phyloP scores from a whole-genome alignment of 140 eudicot genomes.

The Ambrosia hybrid region DNA sequence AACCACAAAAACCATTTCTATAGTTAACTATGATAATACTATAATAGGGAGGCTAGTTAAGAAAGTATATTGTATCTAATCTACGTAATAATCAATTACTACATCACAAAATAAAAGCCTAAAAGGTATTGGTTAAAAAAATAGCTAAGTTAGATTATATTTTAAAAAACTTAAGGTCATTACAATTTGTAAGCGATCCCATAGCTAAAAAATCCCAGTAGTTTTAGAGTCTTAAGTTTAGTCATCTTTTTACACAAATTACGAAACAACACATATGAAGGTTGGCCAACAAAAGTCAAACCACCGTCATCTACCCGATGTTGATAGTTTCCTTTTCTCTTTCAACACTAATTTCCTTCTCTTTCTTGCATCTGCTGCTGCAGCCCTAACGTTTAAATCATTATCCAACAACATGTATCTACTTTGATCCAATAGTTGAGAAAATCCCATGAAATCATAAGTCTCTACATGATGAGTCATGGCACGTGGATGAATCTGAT shows the following conservation, averaged over 20 bases:
- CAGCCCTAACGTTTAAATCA: slow-evolving; percentile 28
- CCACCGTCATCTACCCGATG: slow-evolving; percentile 25
- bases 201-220: neutral
- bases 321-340: slow-evolving; percentile 32
- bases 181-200: too few species aligned
- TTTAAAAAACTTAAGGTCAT: too few species aligned
- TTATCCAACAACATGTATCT: slow-evolving; percentile 22
- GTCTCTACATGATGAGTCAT: slow-evolving; percentile 37
- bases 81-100: too few species aligned
- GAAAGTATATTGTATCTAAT: too few species aligned
- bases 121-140: too few species aligned
- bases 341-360: slow-evolving; percentile 44
- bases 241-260: slow-evolving; percentile 11
- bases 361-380: slow-evolving; percentile 62
- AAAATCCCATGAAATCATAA: slow-evolving; percentile 27
- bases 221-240: neutral
- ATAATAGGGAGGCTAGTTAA: too few species aligned
- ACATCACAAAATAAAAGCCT: too few species aligned
- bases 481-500: slow-evolving; percentile 41
- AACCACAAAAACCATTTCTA: too few species aligned
- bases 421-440: slow-evolving; percentile 40
- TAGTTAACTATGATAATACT: too few species aligned
- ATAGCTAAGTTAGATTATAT: too few species aligned
- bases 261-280: slow-evolving; percentile 23
- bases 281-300: too few species aligned